Conservation (phyloP, 805 yeast genomes). For the Ogataea dorogensis region DNA sequence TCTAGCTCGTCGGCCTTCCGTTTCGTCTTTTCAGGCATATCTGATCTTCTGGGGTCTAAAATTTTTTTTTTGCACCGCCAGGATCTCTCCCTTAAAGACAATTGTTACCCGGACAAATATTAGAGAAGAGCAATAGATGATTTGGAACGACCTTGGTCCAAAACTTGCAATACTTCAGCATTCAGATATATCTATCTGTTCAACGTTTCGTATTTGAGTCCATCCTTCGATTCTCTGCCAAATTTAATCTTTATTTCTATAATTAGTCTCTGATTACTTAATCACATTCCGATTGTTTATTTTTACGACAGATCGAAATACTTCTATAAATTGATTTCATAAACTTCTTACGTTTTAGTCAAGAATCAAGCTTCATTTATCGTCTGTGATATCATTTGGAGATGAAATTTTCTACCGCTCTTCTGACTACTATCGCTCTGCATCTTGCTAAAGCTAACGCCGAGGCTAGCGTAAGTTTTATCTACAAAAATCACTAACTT, state of each 20-base stretch:
- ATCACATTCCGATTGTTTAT: constrained; percentile 7
- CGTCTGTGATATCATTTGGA: constrained; percentile 8
- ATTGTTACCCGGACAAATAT: constrained; percentile 5
- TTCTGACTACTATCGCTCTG: constrained; percentile 26
- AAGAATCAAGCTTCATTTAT: constrained; percentile 3
- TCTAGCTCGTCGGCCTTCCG: constrained; percentile 42
- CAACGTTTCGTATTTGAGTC: too few relatives aligned
- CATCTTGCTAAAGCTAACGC: constrained; percentile 24
- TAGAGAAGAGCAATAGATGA: neutral
- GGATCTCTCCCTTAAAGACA: neutral
- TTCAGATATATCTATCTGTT: too few relatives aligned
- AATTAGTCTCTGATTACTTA: constrained; percentile 6
- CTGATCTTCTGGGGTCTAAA: neutral
- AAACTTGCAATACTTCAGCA: too few relatives aligned
- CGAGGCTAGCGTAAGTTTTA: constrained; percentile 19
- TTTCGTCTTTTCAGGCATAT: constrained; percentile 16
- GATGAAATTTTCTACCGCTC: constrained; percentile 29
- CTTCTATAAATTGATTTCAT: constrained; percentile 7
- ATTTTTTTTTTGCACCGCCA: constrained; percentile 11
- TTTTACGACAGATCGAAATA: constrained; percentile 4
- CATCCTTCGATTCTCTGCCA: too few relatives aligned
- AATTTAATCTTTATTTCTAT: constrained; percentile 1
- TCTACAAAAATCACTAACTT: constrained; percentile 4
- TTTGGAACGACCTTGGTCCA: too few relatives aligned
- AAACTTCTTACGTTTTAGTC: constrained; percentile 3